Evolutionary conservation across 2,329 filamentous ascomycete genomes (phyloP).

Genomic region (Fusarium falciforme): DNA sequence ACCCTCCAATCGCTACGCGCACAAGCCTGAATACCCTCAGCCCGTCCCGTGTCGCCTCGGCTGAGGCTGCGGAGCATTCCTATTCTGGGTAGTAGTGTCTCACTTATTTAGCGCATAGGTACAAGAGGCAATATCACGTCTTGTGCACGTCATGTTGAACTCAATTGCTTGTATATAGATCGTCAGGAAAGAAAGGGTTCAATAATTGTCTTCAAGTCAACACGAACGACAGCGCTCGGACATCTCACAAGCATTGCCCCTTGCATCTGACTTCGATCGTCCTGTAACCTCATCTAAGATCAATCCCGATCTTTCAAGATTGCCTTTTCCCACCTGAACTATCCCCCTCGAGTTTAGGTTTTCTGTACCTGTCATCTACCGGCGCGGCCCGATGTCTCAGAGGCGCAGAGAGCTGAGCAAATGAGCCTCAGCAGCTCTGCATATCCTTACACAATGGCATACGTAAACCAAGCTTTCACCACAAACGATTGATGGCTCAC

Average conservation of each 20-base stretch:
- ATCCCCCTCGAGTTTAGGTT: neutral
- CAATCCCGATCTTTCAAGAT: neutral
- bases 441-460: neutral
- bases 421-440: neutral
- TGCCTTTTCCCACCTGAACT: neutral
- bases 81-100: neutral
- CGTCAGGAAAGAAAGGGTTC: neutral
- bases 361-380: neutral
- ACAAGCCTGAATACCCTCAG: neutral
- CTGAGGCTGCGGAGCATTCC: neutral
- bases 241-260: neutral
- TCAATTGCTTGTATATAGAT: neutral
- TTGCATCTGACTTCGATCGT: neutral
- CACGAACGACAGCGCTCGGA: neutral
- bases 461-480: neutral
- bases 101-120: neutral
- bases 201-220: neutral
- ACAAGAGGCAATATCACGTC: neutral
- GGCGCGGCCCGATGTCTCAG: neutral
- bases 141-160: neutral
- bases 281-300: neutral
- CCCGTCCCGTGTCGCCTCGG: neutral
- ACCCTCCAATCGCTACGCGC: neutral
- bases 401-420: neutral
- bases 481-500: neutral